Percentiles rank a stretch among this genome's conserved stretches.
Evolutionary conservation across 2,329 filamentous ascomycete species (phyloP).

Genomic region (Chrysoporthe austroafricana): DNA sequence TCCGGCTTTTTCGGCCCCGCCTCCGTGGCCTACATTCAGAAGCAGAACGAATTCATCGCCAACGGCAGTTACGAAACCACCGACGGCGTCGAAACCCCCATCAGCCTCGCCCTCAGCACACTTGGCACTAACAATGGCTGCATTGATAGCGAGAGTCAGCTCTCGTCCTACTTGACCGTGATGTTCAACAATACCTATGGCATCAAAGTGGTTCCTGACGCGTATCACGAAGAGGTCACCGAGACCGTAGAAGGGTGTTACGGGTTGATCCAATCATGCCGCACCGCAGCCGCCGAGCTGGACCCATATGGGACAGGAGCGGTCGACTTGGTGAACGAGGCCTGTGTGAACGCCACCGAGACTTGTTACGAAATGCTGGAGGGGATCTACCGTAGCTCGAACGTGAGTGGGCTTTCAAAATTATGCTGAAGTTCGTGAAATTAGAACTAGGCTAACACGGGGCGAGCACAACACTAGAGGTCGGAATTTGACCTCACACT

Average conservation of each 20-base stretch:
- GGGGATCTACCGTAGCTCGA: slow-evolving; percentile 47
- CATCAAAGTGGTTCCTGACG: slow-evolving; percentile 24
- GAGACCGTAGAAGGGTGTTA: slow-evolving; percentile 26
- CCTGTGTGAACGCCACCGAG: slow-evolving; percentile 18
- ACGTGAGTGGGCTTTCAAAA: neutral
- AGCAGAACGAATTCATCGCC: slow-evolving; percentile 34
- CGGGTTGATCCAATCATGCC: slow-evolving; percentile 24
- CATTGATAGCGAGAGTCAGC: slow-evolving; percentile 33
- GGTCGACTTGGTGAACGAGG: slow-evolving; percentile 26
- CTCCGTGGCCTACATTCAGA: slow-evolving; percentile 35
- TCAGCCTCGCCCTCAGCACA: slow-evolving; percentile 31
- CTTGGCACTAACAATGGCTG: slow-evolving; percentile 37
- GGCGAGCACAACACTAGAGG: slow-evolving; percentile 38
- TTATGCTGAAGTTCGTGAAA: too few relatives aligned
- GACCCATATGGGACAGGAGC: slow-evolving; percentile 45
- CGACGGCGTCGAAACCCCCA: slow-evolving; percentile 28
- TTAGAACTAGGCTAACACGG: neutral
- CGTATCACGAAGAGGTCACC: slow-evolving; percentile 21
- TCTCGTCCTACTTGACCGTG: slow-evolving; percentile 30
- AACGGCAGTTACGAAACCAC: slow-evolving; percentile 21
- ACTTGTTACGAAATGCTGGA: slow-evolving; percentile 20
- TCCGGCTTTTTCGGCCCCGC: slow-evolving; percentile 39
- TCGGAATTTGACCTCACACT: slow-evolving; percentile 60
- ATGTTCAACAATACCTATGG: slow-evolving; percentile 33
- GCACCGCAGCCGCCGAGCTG: slow-evolving; percentile 38